Evolutionary conservation across 805 yeast genomes (phyloP).

Genomic region (Ogataea haglerorum): DNA sequence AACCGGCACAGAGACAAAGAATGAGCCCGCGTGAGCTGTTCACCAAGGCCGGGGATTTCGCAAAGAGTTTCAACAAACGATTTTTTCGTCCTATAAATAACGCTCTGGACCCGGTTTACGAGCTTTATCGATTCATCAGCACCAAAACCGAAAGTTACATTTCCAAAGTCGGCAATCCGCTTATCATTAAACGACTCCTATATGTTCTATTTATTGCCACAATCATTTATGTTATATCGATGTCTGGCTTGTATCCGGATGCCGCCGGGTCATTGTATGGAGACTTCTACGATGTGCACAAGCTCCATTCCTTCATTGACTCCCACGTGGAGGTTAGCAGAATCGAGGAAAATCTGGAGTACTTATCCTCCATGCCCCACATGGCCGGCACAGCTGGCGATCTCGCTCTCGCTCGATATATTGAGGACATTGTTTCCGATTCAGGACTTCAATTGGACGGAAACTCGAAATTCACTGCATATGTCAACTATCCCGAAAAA

Average conservation of each 20-base stretch:
- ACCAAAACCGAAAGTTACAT: constrained; percentile 54
- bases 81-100: constrained; percentile 42
- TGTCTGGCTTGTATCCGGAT: constrained; percentile 52
- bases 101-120: constrained; percentile 51
- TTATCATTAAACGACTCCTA: constrained; percentile 72
- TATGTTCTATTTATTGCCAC: constrained; percentile 66
- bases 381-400: constrained; percentile 88
- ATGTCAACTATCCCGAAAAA: constrained; percentile 61
- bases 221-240: constrained; percentile 53
- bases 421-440: constrained; percentile 54
- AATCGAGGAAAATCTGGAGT: constrained; percentile 65
- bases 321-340: constrained; percentile 51
- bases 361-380: constrained; percentile 79
- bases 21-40: constrained; percentile 25
- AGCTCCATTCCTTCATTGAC: constrained; percentile 47
- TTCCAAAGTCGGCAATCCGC: constrained; percentile 76
- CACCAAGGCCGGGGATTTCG: constrained; percentile 39
- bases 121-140: constrained; percentile 40
- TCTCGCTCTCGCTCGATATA: constrained; percentile 61
- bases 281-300: constrained; percentile 58
- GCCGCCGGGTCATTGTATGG: constrained; percentile 42
- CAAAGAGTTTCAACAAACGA: constrained; percentile 34
- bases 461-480: constrained; percentile 49
- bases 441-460: constrained; percentile 54
- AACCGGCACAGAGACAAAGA: constrained; percentile 16